Conservation (phyloP, 2,329 filamentous ascomycete genomes). For the Escovopsis sp. region DNA sequence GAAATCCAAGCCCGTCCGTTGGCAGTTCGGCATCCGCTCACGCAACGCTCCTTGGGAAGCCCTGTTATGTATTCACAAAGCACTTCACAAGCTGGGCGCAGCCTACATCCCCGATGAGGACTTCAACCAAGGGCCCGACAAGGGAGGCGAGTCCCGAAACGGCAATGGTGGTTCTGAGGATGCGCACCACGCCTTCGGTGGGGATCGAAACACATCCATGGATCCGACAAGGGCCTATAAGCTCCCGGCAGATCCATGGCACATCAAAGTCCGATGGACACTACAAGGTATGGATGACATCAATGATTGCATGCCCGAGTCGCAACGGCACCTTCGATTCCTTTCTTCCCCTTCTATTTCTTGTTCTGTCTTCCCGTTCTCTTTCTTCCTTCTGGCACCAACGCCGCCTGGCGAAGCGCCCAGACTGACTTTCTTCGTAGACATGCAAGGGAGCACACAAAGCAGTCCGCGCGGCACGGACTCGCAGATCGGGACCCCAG, state of each 20-base stretch:
- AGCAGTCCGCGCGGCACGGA: constrained; percentile 5
- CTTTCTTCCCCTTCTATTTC: too few species aligned
- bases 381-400: too few species aligned
- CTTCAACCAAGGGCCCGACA: constrained; percentile 31
- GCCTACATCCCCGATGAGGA: constrained; percentile 65
- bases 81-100: constrained; percentile 72
- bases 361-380: too few species aligned
- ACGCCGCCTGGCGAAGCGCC: too few species aligned
- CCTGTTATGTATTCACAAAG: constrained; percentile 88
- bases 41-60: constrained; percentile 90
- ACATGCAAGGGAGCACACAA: constrained; percentile 2
- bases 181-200: constrained; percentile 19
- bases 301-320: too few species aligned
- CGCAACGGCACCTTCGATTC: too few species aligned
- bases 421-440: too few species aligned
- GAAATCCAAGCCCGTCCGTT: constrained; percentile 69
- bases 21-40: constrained; percentile 96
- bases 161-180: constrained; percentile 27
- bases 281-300: constrained; percentile 72
- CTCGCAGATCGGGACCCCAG: constrained; percentile 11
- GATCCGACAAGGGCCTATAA: constrained; percentile 53
- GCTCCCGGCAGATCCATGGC: constrained; percentile 88
- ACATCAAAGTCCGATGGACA: constrained; percentile 77
- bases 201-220: constrained; percentile 21
- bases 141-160: constrained; percentile 18